Evolutionary conservation across 352 stramenopile species (phyloP), one percentile per base, ranked within the genome.

Genomic region (Peronospora farinosa): DNA sequence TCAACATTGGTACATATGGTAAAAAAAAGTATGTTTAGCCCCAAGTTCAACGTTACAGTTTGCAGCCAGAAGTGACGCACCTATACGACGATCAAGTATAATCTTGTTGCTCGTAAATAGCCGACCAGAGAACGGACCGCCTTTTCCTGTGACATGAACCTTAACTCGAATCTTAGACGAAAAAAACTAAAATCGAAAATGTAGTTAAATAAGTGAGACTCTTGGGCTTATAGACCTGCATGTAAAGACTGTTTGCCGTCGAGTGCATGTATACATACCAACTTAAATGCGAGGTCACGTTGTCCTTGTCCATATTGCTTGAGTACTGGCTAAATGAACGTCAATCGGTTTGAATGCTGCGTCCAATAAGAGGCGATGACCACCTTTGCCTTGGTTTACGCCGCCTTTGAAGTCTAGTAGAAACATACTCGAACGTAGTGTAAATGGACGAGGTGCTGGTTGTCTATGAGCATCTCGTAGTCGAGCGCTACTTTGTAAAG

Each of bases 11-110:
- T 32, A 7, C 28, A 32, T 32, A 32, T 32, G 28, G 10, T 32
- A 40, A 50, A 33, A 43, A n/a, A 53, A 52, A 46, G 30, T 47
- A 37, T 47, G 51, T 58, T 58, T 17, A 3, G 21, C 25, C 15
- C 31, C 39, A 59, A 54, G 51, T 59, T 59, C 43, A 59, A 54
- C n/a, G 37, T 28, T 12, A 54, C 32, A n/a, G 32, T 5, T 7
- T 37, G 13, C 19, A 47, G 30, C 28, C 23, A 50, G 46, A 50
- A 30, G 8, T 5, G 12, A n/a, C 16, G 0, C 11, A 1, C 21
- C n/a, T 11, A 45, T 49, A 49, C 45, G 45, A 21, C 39, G 25
- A 7, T 9, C 38, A 16, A 60, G 38, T 60, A 30, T 21, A 40
- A 31, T 47, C 3, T 52, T 56, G 40, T 10, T 38, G 16, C 43